Conservation (phyloP, 305 asterid species). For the Fraxinus xanthoxyloides region DNA sequence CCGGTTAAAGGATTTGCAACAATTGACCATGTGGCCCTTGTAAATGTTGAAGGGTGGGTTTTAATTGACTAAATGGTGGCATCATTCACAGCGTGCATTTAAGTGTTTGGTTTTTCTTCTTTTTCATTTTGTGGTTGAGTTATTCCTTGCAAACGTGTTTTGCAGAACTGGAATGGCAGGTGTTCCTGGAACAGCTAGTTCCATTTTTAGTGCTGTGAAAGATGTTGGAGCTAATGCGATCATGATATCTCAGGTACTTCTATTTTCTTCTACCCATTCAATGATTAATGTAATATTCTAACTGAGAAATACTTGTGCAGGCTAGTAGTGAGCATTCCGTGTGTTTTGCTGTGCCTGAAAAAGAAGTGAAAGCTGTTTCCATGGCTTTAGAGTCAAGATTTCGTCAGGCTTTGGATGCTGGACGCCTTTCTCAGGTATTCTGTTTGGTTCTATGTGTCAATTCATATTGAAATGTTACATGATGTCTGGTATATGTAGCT, state of each 20-base stretch:
- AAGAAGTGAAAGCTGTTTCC: slow-evolving; percentile 88
- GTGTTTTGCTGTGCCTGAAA: slow-evolving; percentile 98
- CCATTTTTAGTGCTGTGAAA: slow-evolving; percentile 84
- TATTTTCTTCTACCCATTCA: slow-evolving; percentile 2
- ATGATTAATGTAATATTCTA: slow-evolving; percentile 11
- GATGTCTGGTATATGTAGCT: background rate
- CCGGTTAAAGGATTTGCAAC: slow-evolving; percentile 98
- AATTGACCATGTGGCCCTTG: slow-evolving; percentile 92
- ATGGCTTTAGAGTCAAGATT: slow-evolving; percentile 79
- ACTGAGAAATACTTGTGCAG: slow-evolving; percentile 37
- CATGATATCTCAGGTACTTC: slow-evolving; percentile 89
- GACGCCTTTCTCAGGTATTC: slow-evolving; percentile 94
- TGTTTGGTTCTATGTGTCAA: background rate
- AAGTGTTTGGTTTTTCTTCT: slow-evolving; percentile 2
- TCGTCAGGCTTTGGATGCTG: slow-evolving; percentile 86
- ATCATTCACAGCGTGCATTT: background rate
- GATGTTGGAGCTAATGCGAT: slow-evolving; percentile 96
- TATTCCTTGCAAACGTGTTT: too few species aligned
- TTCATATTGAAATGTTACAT: background rate
- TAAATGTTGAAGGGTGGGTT: slow-evolving; percentile 94
- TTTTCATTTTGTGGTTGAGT: slow-evolving; percentile 8
- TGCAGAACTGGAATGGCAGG: slow-evolving; percentile 99
- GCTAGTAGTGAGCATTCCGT: slow-evolving; percentile 99
- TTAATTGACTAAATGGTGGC: slow-evolving; percentile 17
- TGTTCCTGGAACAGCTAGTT: slow-evolving; percentile 95